Evolutionary conservation across 2,329 filamentous ascomycete species (phyloP), one percentile per base, ranked within the genome.

Genomic region (Pyricularia sp.): DNA sequence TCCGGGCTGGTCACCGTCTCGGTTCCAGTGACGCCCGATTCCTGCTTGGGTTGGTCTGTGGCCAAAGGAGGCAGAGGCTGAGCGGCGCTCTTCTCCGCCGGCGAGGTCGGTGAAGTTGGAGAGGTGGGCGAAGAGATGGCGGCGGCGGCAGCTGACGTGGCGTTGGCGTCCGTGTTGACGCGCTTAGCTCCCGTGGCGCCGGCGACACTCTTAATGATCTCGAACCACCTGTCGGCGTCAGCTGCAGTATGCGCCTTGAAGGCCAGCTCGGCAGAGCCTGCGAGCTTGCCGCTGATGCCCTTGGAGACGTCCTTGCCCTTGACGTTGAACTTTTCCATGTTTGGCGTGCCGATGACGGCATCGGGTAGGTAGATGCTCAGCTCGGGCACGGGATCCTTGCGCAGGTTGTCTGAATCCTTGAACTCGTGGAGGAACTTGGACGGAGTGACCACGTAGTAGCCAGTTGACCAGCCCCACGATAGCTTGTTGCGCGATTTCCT

Each of bases 361-460:
- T 99, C 94, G 12, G 94, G 93, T 0, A 99, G 86, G 76, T 93
- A 97, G 69, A 99, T 85, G 16, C 90, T 94, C 55, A 94, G 80
- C 74, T 99, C 93, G 0, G 94, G 93, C 65, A 84, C 82, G 10
- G 91, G 91, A 67, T 96, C 91, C 71, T 85, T 78, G 62, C 82
- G 81, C 63, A 82, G 70, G 72, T 86, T 83, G 71, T 97, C 93
- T 73, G 90, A 89, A 72, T 96, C 92, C 78, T 96, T 96, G 82
- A 96, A 99, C 76, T 97, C 93, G 78, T 99, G 94, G 66, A 99
- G 78, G 78, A 88, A 99, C 72, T 90, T 91, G 65, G 90, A 84
- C 0, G 91, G 89, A 0, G 92, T 96, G 62, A 97, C 86, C 65
- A 94, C 93, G 73, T 96, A 99, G 81, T 96, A 96, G 65, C 84